Conservation (phyloP, 2,329 filamentous ascomycete genomes). For the Pezicula carpinea region DNA sequence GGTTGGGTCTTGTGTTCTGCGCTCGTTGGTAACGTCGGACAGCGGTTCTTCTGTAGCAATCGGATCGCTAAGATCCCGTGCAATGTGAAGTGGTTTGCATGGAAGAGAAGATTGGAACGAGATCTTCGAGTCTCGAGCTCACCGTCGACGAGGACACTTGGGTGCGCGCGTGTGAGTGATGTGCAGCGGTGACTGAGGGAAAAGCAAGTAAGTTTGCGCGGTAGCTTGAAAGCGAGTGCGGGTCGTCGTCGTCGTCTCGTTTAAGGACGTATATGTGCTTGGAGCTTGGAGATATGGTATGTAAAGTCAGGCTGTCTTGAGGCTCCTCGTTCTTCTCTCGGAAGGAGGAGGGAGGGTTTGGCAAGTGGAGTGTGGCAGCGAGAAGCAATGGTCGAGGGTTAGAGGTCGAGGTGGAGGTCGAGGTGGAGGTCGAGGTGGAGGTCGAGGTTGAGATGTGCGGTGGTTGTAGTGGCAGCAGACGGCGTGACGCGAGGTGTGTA, state of each 20-base stretch:
- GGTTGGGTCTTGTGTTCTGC: neutral
- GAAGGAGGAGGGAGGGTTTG: neutral
- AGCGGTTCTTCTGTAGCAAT: neutral
- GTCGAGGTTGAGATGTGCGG: no score
- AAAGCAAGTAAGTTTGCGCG: neutral
- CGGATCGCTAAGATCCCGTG: constrained; percentile 2
- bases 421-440: no score
- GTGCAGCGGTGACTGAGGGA: neutral
- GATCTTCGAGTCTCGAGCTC: no score
- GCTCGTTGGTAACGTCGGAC: neutral
- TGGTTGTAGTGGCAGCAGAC: no score
- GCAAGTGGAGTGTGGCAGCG: neutral
- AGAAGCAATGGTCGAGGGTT: neutral
- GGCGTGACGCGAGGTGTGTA: no score
- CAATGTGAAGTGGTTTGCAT: neutral
- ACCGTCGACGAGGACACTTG: neutral
- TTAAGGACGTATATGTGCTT: neutral
- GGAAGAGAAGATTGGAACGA: neutral
- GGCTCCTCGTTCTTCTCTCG: neutral
- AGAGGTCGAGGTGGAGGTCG: no score
- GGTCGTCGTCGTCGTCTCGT: neutral
- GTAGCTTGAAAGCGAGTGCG: neutral
- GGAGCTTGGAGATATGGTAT: neutral
- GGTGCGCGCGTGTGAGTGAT: neutral
- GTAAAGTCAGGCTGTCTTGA: neutral